Conservation (phyloP, 352 stramenopile genomes). For the Phytophthora agathidicida region DNA sequence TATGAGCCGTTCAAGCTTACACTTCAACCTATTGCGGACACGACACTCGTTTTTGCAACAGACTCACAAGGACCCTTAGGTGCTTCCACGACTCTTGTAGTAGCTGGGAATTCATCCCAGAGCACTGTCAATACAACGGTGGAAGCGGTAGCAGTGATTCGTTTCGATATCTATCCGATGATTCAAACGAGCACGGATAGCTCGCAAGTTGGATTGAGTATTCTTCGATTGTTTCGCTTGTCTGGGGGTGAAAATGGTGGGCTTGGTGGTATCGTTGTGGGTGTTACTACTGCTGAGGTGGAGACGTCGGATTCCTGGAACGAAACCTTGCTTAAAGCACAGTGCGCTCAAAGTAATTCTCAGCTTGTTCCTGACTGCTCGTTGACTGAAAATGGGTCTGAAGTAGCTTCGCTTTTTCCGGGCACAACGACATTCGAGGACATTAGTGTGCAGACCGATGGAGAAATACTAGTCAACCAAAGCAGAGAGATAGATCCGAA, state of each 20-base stretch:
- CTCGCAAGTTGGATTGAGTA: conserved; percentile 55
- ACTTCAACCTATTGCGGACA: conserved; percentile 48
- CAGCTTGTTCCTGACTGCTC: conserved; percentile 28
- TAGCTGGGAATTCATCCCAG: conserved; percentile 53
- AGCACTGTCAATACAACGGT: conserved; percentile 37
- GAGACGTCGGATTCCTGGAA: conserved; percentile 39
- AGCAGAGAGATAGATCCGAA: conserved; percentile 38
- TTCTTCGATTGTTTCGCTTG: conserved; percentile 60
- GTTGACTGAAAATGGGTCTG: conserved; percentile 19
- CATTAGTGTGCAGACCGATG: conserved; percentile 25
- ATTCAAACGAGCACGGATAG: conserved; percentile 47
- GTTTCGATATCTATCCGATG: conserved; percentile 43
- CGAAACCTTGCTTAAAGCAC: conserved; percentile 37
- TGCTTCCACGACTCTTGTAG: conserved; percentile 26
- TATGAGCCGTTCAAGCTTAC: conserved; percentile 50
- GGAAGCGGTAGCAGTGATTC: conserved; percentile 41
- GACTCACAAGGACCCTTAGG: conserved; percentile 11
- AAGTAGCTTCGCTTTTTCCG: conserved; percentile 44
- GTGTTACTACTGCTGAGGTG: conserved; percentile 36
- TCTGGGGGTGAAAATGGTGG: conserved; percentile 69
- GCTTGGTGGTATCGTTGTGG: conserved; percentile 57
- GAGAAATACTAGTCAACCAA: conserved; percentile 39
- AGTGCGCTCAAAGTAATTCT: conserved; percentile 17
- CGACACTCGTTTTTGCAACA: conserved; percentile 44
- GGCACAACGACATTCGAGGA: conserved; percentile 30